These are phyloP conservation scores for Gardenia jasminoides DNA, from an alignment of 257 asterid genomes.

Conservation along the genomic window DNA sequence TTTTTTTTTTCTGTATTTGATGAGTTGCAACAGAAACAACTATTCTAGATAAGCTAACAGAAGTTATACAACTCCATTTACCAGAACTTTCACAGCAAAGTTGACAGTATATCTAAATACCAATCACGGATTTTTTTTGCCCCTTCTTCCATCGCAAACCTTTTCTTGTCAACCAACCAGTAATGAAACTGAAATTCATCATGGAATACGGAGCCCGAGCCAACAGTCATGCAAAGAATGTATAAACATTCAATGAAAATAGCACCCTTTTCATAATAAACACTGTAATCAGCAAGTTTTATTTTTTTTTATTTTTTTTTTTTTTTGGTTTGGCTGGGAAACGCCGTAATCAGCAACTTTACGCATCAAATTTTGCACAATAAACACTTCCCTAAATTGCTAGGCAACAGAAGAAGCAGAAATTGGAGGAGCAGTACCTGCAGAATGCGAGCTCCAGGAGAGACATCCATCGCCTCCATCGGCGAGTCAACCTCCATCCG, in stretches of 20 bases:
- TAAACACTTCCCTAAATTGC: neutral
- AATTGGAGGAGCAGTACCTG: constrained; percentile 38
- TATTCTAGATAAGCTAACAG: neutral
- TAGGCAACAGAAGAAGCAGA: neutral
- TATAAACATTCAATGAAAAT: neutral
- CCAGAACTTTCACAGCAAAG: neutral
- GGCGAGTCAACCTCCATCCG: constrained; percentile 67
- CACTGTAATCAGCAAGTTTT: constrained; percentile 1
- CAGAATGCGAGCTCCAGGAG: constrained; percentile 47
- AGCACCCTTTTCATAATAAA: neutral
- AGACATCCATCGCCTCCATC: constrained; percentile 31
- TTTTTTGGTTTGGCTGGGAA: too few relatives aligned
- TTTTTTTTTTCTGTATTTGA: too few relatives aligned
- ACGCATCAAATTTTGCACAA: neutral
- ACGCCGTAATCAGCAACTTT: neutral
- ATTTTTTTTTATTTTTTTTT: too few relatives aligned
- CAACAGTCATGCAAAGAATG: too few relatives aligned
- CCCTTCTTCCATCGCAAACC: neutral
- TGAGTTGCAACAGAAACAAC: neutral
- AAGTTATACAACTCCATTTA: neutral
- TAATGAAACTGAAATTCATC: neutral
- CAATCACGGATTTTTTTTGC: neutral
- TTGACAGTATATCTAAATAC: neutral
- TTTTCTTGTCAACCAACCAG: neutral
- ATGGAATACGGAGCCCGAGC: neutral